Percentiles rank a stretch among this genome's conserved stretches.
phyloP scores from a whole-genome alignment of 208 protist genomes.

The Acanthamoeba sp. region DNA sequence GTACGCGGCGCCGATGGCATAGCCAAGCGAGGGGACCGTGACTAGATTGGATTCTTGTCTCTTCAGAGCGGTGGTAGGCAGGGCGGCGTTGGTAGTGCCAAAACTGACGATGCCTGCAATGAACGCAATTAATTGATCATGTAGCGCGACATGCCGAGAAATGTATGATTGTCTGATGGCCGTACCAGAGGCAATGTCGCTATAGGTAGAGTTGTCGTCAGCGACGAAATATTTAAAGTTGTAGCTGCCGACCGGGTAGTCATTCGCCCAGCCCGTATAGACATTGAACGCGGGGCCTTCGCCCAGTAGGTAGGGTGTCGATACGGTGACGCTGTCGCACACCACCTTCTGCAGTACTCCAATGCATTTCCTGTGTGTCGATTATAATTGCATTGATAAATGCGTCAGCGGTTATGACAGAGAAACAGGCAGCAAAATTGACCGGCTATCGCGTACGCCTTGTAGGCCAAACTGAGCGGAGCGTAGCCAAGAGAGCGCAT shows the following conservation, averaged over 20 bases:
- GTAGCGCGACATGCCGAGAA: not conserved
- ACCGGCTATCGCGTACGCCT: no score
- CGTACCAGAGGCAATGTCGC: not conserved
- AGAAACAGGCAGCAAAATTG: no score
- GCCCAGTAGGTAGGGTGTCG: not conserved
- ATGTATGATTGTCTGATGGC: not conserved
- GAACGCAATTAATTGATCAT: not conserved
- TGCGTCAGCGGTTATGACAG: no score
- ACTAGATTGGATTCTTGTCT: not conserved
- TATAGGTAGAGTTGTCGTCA: not conserved
- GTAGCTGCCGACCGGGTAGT: not conserved
- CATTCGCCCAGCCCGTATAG: not conserved
- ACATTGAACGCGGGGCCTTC: not conserved
- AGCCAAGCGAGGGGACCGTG: not conserved
- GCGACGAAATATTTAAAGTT: not conserved
- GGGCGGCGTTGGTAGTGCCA: not conserved
- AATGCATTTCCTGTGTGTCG: conserved; percentile 14
- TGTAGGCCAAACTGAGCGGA: conserved; percentile 6
- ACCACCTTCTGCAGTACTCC: not conserved
- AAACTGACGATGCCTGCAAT: not conserved
- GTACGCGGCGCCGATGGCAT: not conserved
- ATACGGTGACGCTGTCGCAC: not conserved
- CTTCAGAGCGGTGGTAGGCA: not conserved
- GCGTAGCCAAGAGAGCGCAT: not conserved
- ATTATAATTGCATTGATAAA: no score